A percentile compares a stretch with the other conserved stretches of the same genome.
Conservation (phyloP, 2,329 filamentous ascomycete species). For the Tolypocladium cylindrosporum region DNA sequence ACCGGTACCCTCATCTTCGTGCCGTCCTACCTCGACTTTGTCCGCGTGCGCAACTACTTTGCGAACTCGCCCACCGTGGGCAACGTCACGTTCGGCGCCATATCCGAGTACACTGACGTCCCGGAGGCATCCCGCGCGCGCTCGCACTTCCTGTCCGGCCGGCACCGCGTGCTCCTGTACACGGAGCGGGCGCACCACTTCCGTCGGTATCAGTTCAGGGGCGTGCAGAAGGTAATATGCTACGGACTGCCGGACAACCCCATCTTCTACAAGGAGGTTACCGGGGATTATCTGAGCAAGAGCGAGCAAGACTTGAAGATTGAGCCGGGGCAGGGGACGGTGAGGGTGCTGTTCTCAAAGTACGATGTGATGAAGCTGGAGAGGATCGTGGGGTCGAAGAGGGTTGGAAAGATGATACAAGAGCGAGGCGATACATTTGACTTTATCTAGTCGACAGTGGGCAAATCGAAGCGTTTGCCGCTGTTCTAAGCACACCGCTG, state of each 20-base stretch:
- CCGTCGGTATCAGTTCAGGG: slow-evolving; percentile 71
- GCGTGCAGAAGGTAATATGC: slow-evolving; percentile 76
- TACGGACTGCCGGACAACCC: slow-evolving; percentile 88
- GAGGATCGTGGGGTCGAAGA: slow-evolving; percentile 71
- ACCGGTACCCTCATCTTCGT: slow-evolving; percentile 77
- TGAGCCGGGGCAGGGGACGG: slow-evolving; percentile 48
- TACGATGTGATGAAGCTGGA: slow-evolving; percentile 88
- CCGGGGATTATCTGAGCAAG: slow-evolving; percentile 54
- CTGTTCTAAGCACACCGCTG: background rate
- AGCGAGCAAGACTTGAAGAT: slow-evolving; percentile 46
- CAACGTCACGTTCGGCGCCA: slow-evolving; percentile 55
- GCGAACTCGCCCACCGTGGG: slow-evolving; percentile 53
- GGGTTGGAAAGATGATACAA: slow-evolving; percentile 73
- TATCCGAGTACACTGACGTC: slow-evolving; percentile 79
- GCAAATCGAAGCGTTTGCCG: background rate
- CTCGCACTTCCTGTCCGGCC: slow-evolving; percentile 75
- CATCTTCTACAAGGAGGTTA: slow-evolving; percentile 67
- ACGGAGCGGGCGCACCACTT: slow-evolving; percentile 97
- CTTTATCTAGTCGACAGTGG: slow-evolving; percentile 53
- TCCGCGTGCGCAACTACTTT: slow-evolving; percentile 87
- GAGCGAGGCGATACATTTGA: slow-evolving; percentile 89
- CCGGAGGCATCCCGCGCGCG: slow-evolving; percentile 74
- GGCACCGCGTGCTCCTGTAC: slow-evolving; percentile 78
- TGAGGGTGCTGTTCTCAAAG: slow-evolving; percentile 65
- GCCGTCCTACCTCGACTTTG: slow-evolving; percentile 89